A percentile compares a stretch with the other conserved stretches of the same genome.
Evolutionary conservation across 306 rosid species (phyloP).

Genomic region (Boehmeria nivea): DNA sequence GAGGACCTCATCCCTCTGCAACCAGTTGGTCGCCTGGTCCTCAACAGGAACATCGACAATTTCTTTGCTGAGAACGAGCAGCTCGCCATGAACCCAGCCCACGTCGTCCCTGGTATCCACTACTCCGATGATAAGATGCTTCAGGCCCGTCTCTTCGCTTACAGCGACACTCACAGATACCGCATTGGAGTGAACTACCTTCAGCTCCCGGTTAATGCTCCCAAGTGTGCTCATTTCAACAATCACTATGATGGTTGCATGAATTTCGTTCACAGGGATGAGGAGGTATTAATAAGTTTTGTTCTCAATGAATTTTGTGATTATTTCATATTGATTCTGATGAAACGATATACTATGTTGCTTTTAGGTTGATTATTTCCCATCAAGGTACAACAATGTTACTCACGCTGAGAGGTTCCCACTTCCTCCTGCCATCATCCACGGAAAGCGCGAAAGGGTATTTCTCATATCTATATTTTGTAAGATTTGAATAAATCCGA

Average conservation of each 20-base stretch:
- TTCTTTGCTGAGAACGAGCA: slow-evolving; percentile 97
- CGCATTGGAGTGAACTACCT: slow-evolving; percentile 95
- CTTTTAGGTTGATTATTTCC: slow-evolving; percentile 79
- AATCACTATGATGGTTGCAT: slow-evolving; percentile 88
- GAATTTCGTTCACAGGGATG: slow-evolving; percentile 93
- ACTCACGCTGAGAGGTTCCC: slow-evolving; percentile 79
- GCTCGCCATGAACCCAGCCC: slow-evolving; percentile 79
- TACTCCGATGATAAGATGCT: slow-evolving; percentile 92
- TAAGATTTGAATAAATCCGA: no score
- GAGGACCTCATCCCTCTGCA: slow-evolving; percentile 90
- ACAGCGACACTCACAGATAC: slow-evolving; percentile 88
- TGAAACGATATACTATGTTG: slow-evolving; percentile 10
- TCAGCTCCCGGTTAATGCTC: slow-evolving; percentile 88
- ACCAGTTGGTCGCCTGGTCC: slow-evolving; percentile 91
- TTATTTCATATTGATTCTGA: no score
- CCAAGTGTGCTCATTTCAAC: slow-evolving; percentile 85
- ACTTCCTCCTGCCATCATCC: slow-evolving; percentile 39
- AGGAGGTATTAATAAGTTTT: slow-evolving; percentile 39
- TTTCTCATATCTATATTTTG: neutral
- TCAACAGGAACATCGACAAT: slow-evolving; percentile 84
- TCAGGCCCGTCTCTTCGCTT: slow-evolving; percentile 81
- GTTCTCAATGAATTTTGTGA: no score
- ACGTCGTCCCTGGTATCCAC: slow-evolving; percentile 75
- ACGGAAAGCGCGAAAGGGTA: slow-evolving; percentile 79
- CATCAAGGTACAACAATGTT: slow-evolving; percentile 72